Conservation (phyloP, 2,329 filamentous ascomycete genomes). For the Colletotrichum eleusines region DNA sequence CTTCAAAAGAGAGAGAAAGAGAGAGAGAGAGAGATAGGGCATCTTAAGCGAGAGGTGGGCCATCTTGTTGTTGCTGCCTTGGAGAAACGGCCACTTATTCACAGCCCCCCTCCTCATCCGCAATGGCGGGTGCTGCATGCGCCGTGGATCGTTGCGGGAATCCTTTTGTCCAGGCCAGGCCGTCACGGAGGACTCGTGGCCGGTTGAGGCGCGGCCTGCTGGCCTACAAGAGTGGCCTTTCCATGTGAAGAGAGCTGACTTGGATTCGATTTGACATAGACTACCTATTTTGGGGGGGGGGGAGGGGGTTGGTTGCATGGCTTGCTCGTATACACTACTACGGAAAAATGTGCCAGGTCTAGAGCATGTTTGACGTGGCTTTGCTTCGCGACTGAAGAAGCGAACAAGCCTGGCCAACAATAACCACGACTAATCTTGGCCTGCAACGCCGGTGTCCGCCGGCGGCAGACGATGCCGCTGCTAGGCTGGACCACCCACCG, state of each 20-base stretch:
- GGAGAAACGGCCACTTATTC: not conserved
- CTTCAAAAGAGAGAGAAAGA: not conserved
- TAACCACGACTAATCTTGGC: not conserved
- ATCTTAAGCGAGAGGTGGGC: not conserved
- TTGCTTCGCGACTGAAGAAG: not conserved
- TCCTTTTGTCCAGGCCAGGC: not conserved
- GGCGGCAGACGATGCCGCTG: not conserved
- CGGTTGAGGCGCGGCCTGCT: not conserved
- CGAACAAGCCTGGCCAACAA: slow-evolving; percentile 4
- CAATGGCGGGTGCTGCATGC: slow-evolving; percentile 11
- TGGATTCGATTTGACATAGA: not conserved
- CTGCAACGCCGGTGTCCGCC: slow-evolving; percentile 4
- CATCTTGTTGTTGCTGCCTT: slow-evolving; percentile 2
- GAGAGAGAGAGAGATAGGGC: not conserved
- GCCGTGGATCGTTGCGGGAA: slow-evolving; percentile 22
- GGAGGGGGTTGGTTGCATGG: too few relatives aligned
- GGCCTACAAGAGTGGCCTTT: not conserved
- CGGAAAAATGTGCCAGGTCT: too few relatives aligned
- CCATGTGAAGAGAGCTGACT: not conserved
- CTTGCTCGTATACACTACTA: not conserved
- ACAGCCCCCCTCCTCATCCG: not conserved
- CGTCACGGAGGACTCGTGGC: not conserved
- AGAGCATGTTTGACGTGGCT: not conserved
- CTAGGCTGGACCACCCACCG: slow-evolving; percentile 1
- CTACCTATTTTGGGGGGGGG: too few relatives aligned